These are phyloP conservation scores for Marchantia polymorpha DNA, from an alignment of 225 moss, liverwort and hornwort species.

Conservation along the genomic window DNA sequence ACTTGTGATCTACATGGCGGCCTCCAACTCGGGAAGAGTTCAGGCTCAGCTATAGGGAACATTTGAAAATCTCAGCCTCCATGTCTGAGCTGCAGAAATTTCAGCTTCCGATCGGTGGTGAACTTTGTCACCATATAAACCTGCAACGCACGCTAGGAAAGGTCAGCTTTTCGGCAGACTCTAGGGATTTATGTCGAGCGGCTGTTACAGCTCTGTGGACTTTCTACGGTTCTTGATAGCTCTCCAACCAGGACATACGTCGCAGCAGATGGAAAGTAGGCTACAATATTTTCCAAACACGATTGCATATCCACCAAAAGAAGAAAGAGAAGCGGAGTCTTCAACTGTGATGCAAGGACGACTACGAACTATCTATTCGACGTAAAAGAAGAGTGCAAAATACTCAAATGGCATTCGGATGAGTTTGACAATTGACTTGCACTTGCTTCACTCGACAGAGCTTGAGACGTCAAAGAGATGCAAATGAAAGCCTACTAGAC, in stretches of 20 bases:
- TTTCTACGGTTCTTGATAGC: conserved; percentile 6
- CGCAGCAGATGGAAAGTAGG: neutral
- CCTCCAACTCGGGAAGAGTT: neutral
- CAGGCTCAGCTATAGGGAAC: too few relatives aligned
- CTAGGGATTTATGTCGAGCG: conserved; percentile 12
- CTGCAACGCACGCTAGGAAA: neutral
- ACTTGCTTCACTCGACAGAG: neutral
- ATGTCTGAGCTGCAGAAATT: neutral
- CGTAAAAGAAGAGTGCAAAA: neutral
- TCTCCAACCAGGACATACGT: neutral
- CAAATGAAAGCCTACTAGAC: neutral
- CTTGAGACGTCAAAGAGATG: neutral
- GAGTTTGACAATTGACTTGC: neutral
- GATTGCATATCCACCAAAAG: neutral
- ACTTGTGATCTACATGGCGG: conserved; percentile 2
- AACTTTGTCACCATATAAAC: neutral
- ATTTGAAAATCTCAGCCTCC: neutral
- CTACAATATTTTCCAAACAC: neutral
- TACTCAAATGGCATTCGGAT: neutral
- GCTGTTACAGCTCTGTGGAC: neutral
- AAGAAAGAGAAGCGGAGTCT: neutral
- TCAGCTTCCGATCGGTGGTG: neutral
- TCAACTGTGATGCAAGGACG: neutral
- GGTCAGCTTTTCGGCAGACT: neutral
- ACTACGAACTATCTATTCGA: conserved; percentile 3